These are phyloP conservation scores for Penicillium sp. DNA, from an alignment of 2,329 filamentous ascomycete species.

Conservation along the genomic window DNA sequence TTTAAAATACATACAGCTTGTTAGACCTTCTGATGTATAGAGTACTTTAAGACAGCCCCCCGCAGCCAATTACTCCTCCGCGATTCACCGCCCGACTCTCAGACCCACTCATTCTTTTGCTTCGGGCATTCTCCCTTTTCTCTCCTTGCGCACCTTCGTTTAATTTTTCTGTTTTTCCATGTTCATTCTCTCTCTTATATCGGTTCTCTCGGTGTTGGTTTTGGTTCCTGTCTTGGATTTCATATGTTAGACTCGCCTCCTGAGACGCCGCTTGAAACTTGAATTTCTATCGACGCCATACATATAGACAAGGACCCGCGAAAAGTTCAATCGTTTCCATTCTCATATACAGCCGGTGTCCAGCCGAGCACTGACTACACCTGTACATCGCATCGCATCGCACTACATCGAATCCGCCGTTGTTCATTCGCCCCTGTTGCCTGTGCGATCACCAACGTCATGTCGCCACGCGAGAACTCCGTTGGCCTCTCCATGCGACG, in stretches of 20 bases:
- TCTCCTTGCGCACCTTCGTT: slow-evolving; percentile 17
- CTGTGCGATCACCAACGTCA: slow-evolving; percentile 15
- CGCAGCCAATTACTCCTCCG: slow-evolving; percentile 7
- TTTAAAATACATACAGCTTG: neutral
- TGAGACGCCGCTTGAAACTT: slow-evolving; percentile 6
- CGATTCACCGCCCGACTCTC: slow-evolving; percentile 24
- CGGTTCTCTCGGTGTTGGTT: slow-evolving; percentile 10
- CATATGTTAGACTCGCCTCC: slow-evolving; percentile 13
- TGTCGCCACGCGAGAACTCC: slow-evolving; percentile 32
- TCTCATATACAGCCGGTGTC: neutral
- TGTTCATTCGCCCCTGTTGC: slow-evolving; percentile 9
- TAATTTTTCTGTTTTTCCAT: slow-evolving; percentile 11
- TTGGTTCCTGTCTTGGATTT: slow-evolving; percentile 7
- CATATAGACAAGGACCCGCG: slow-evolving; percentile 6
- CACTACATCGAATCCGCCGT: slow-evolving; percentile 3
- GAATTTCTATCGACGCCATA: slow-evolving; percentile 3
- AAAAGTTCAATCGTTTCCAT: slow-evolving; percentile 13
- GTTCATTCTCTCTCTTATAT: slow-evolving; percentile 18
- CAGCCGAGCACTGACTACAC: neutral
- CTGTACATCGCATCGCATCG: neutral
- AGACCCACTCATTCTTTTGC: slow-evolving; percentile 12
- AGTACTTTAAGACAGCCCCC: neutral
- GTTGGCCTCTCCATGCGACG: slow-evolving; percentile 28
- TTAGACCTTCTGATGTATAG: neutral
- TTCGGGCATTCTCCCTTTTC: slow-evolving; percentile 20